Percentiles rank a stretch among this genome's conserved stretches.
Conservation (phyloP, 306 rosid genomes). For the Calophaca sinica region DNA sequence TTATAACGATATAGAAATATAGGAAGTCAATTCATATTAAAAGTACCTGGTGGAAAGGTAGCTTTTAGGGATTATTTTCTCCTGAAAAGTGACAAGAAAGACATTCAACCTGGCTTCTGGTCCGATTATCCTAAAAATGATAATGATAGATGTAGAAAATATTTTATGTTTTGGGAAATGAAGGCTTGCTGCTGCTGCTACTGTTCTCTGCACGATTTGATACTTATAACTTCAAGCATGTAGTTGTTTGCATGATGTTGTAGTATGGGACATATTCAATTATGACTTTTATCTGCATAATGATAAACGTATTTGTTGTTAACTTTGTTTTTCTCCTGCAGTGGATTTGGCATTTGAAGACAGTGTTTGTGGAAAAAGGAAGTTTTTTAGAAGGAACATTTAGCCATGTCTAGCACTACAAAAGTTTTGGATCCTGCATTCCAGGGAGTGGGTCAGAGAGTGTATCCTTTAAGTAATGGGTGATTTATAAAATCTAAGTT, state of each 20-base stretch:
- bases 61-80: conserved; percentile 21
- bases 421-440: conserved; percentile 92
- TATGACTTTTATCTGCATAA: conserved; percentile 27
- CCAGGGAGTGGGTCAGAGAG: conserved; percentile 92
- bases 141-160: conserved; percentile 20
- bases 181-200: conserved; percentile 17
- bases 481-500: conserved; percentile 43
- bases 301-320: conserved; percentile 27
- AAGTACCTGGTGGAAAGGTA: conserved; percentile 1
- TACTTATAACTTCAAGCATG: neutral
- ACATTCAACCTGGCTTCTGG: neutral
- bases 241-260: conserved; percentile 23
- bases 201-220: conserved; percentile 16
- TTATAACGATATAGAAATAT: conserved; percentile 7
- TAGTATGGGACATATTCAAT: conserved; percentile 29
- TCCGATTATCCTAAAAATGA: conserved; percentile 16
- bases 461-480: conserved; percentile 73
- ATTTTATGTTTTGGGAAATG: conserved; percentile 25
- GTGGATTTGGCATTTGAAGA: conserved; percentile 52
- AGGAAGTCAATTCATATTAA: neutral
- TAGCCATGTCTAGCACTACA: conserved; percentile 80
- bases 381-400: conserved; percentile 44
- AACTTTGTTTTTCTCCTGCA: conserved; percentile 50
- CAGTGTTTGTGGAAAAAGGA: conserved; percentile 46
- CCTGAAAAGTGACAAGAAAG: neutral